Conservation (phyloP, 176 grass and related monocot genomes). For the Paspalum notatum region DNA sequence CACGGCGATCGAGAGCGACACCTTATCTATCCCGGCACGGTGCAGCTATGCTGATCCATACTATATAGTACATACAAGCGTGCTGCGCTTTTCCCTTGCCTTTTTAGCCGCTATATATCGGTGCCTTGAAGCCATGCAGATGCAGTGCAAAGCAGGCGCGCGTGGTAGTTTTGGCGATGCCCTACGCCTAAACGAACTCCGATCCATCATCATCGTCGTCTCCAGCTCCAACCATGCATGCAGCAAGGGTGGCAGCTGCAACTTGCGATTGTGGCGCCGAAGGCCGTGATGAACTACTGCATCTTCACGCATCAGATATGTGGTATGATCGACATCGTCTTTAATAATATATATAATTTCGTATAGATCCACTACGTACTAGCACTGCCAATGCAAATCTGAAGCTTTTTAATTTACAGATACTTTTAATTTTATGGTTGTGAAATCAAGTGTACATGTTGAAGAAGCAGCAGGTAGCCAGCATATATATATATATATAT, state of each 20-base stretch:
- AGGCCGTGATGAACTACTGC: not conserved
- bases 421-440: not conserved
- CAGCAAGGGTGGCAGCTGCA: not conserved
- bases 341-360: not conserved
- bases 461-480: no score
- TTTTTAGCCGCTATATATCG: slow-evolving; percentile 21
- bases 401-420: not conserved
- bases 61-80: not conserved
- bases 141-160: no score
- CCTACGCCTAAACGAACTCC: not conserved
- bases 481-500: no score
- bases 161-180: not conserved
- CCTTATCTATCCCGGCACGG: not conserved
- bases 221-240: slow-evolving; percentile 2
- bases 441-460: no score
- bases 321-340: not conserved
- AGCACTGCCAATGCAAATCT: not conserved
- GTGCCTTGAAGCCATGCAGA: slow-evolving; percentile 11
- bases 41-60: not conserved
- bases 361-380: not conserved
- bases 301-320: not conserved
- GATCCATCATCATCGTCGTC: not conserved
- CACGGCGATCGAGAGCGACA: not conserved
- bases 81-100: not conserved
- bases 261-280: not conserved